These are phyloP conservation scores for Carpinus fangiana DNA, from an alignment of 306 rosid species.

Conservation along the genomic window DNA sequence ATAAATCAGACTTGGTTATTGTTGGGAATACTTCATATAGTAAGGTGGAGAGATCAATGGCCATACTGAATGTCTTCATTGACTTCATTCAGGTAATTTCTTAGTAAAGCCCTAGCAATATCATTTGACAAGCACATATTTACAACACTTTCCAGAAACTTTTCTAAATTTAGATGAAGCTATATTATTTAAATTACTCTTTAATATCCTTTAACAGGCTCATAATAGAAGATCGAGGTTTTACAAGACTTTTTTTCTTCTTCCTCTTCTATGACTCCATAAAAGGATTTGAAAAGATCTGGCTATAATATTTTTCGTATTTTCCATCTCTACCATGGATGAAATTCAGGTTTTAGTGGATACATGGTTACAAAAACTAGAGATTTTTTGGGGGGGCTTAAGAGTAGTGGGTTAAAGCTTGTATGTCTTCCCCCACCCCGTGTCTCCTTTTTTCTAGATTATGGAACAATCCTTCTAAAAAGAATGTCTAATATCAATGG, in stretches of 20 bases:
- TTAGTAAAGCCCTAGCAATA: conserved; percentile 6
- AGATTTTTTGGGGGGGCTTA: not conserved
- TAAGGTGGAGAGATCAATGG: conserved; percentile 79
- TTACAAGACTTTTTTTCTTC: not conserved
- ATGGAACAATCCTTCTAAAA: not conserved
- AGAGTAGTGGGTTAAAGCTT: not conserved
- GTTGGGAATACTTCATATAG: conserved; percentile 65
- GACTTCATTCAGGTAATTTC: conserved; percentile 74
- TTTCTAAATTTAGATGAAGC: conserved; percentile 8
- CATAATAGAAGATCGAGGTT: conserved; percentile 9
- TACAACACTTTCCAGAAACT: not conserved
- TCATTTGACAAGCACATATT: not conserved
- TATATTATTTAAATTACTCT: not conserved
- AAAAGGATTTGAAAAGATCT: not conserved
- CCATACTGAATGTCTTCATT: conserved; percentile 66
- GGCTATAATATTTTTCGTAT: not conserved
- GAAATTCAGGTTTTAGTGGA: not conserved
- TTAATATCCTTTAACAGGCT: not conserved
- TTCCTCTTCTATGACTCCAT: not conserved
- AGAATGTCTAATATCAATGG: not conserved
- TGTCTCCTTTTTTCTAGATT: not conserved
- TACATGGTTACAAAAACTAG: not conserved
- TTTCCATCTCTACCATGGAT: not conserved
- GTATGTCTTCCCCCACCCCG: not conserved
- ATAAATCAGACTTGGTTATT: conserved; percentile 44